A percentile compares a stretch with the other conserved stretches of the same genome.
phyloP scores from a whole-genome alignment of 2,329 filamentous ascomycete species.

The Xylaria digitata region DNA sequence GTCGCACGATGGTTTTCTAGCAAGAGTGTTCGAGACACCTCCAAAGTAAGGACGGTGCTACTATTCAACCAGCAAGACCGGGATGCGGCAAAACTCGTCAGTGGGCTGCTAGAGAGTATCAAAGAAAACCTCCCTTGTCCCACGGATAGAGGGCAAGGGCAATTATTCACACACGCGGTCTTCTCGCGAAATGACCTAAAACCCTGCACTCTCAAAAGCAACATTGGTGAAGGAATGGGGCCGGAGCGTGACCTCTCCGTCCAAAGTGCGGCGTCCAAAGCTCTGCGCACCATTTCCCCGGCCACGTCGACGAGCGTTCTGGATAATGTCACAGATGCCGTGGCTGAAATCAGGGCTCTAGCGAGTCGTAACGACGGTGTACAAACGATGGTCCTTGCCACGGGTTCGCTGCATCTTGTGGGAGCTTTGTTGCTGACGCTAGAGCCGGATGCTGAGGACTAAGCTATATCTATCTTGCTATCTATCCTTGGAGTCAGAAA shows the following conservation, averaged over 20 bases:
- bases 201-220: background rate
- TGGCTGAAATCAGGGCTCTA: conserved; percentile 63
- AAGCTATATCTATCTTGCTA: background rate
- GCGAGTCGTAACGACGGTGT: conserved; percentile 42
- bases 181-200: conserved; percentile 79
- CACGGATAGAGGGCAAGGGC: conserved; percentile 32
- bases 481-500: background rate
- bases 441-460: conserved; percentile 59
- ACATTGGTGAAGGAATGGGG: conserved; percentile 56
- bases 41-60: conserved; percentile 61
- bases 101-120: conserved; percentile 69
- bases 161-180: conserved; percentile 75
- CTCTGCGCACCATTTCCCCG: conserved; percentile 68
- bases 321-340: conserved; percentile 78
- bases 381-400: conserved; percentile 74
- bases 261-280: conserved; percentile 73
- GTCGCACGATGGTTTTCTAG: conserved; percentile 81
- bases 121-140: conserved; percentile 29
- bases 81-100: conserved; percentile 75
- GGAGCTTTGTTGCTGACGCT: conserved; percentile 81
- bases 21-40: conserved; percentile 42
- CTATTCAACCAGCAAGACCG: conserved; percentile 95
- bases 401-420: conserved; percentile 86
- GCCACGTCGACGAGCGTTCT: conserved; percentile 59
- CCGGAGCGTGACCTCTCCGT: conserved; percentile 68